Conservation (phyloP, 306 rosid species). For the Prosopis cineraria region DNA sequence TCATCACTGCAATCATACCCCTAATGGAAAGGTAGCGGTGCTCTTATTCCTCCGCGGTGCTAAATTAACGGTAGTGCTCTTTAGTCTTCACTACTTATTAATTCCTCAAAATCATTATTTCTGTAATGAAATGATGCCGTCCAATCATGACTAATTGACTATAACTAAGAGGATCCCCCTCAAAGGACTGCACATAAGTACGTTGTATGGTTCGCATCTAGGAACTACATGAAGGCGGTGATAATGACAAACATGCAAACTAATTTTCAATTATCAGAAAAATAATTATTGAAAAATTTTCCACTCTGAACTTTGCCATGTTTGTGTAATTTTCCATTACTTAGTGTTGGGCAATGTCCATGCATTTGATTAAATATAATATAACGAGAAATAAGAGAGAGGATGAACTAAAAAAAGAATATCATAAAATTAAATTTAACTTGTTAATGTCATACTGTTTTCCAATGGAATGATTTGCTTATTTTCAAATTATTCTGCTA, state of each 20-base stretch:
- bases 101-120: conserved; percentile 20
- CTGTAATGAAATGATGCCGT: conserved; percentile 8
- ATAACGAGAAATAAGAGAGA: neutral
- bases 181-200: neutral
- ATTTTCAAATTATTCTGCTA: neutral
- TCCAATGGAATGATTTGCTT: neutral
- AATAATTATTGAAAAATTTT: neutral
- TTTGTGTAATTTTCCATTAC: neutral
- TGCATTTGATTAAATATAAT: neutral
- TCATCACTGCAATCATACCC: conserved; percentile 13
- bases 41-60: conserved; percentile 3
- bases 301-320: neutral
- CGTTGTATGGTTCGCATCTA: neutral
- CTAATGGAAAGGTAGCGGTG: neutral
- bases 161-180: conserved; percentile 1
- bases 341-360: too few relatives aligned
- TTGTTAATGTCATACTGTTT: neutral
- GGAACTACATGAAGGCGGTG: neutral
- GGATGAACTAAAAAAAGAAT: neutral
- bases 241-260: neutral
- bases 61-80: conserved; percentile 5
- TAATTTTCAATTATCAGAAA: neutral
- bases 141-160: conserved; percentile 20
- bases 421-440: neutral
- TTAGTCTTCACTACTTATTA: neutral